Percentiles rank a stretch among this genome's conserved stretches.
These are phyloP conservation scores for Boletus edulis DNA, from an alignment of 768 basidiomycete species.

Conservation along the genomic window DNA sequence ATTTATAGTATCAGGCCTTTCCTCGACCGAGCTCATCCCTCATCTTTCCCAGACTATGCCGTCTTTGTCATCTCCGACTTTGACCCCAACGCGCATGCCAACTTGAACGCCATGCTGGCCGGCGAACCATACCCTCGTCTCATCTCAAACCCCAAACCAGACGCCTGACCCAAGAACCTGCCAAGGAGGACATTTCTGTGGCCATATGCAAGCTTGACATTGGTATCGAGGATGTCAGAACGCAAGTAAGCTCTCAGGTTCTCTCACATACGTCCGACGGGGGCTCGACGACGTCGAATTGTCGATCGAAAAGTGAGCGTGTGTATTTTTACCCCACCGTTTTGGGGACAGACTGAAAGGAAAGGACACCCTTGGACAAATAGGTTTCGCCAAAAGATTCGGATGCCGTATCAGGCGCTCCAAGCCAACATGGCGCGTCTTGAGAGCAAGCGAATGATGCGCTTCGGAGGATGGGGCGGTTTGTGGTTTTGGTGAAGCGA, in stretches of 20 bases:
- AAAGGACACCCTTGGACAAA: neutral
- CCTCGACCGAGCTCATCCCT: too few species aligned
- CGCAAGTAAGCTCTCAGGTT: conserved; percentile 62
- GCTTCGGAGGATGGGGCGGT: conserved; percentile 79
- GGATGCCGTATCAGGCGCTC: conserved; percentile 76
- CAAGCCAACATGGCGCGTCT: conserved; percentile 69
- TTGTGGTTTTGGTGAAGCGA: conserved; percentile 77
- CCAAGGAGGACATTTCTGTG: conserved; percentile 84
- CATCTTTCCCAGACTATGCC: conserved; percentile 53
- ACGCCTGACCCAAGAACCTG: conserved; percentile 41
- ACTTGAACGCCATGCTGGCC: conserved; percentile 72
- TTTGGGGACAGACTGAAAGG: too few species aligned
- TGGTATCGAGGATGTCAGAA: conserved; percentile 89
- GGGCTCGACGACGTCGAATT: conserved; percentile 73
- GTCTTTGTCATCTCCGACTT: conserved; percentile 75
- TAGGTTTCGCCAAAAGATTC: conserved; percentile 84
- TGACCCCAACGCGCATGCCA: conserved; percentile 84
- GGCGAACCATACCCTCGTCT: conserved; percentile 63
- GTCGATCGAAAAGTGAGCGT: conserved; percentile 70
- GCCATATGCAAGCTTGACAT: conserved; percentile 85
- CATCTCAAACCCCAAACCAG: conserved; percentile 14
- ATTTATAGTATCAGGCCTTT: too few species aligned
- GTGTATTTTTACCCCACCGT: too few species aligned
- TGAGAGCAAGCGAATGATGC: conserved; percentile 78
- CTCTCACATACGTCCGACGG: conserved; percentile 61